Conservation (phyloP, 2,329 filamentous ascomycete species). For the Trichoderma polysporum region DNA sequence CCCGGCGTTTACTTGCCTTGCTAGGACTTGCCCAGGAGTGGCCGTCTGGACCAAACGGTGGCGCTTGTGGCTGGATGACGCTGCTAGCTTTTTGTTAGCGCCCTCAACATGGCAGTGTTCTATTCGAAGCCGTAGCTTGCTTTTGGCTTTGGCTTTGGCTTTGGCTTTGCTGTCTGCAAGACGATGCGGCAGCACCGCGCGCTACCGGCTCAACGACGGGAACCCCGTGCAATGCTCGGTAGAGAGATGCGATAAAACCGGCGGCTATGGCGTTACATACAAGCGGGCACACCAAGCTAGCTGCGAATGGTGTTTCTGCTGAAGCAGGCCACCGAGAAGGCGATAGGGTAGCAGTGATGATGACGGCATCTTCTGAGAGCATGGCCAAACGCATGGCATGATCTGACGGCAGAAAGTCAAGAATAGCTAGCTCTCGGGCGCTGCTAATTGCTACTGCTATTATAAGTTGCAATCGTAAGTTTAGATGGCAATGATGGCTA, state of each 20-base stretch:
- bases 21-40: neutral
- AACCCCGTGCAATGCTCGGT: neutral
- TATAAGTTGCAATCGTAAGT: neutral
- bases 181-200: neutral
- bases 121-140: neutral
- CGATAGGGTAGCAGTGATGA: neutral
- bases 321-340: constrained; percentile 3
- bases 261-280: constrained; percentile 13
- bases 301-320: neutral
- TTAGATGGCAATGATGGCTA: neutral
- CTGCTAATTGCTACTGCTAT: neutral
- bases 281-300: neutral
- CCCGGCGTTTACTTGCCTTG: constrained; percentile 7
- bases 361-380: neutral
- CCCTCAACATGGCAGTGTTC: constrained; percentile 9
- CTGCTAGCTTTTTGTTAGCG: constrained; percentile 1
- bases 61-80: constrained; percentile 15
- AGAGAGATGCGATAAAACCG: too few species aligned
- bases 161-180: neutral
- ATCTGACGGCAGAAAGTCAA: neutral
- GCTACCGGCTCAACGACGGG: neutral
- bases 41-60: neutral
- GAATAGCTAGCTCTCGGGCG: constrained; percentile 1
- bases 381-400: constrained; percentile 8
- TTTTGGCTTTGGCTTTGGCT: too few species aligned